These are phyloP conservation scores for Wickerhamiella australiensis DNA, from an alignment of 805 yeast genomes.

Conservation along the genomic window DNA sequence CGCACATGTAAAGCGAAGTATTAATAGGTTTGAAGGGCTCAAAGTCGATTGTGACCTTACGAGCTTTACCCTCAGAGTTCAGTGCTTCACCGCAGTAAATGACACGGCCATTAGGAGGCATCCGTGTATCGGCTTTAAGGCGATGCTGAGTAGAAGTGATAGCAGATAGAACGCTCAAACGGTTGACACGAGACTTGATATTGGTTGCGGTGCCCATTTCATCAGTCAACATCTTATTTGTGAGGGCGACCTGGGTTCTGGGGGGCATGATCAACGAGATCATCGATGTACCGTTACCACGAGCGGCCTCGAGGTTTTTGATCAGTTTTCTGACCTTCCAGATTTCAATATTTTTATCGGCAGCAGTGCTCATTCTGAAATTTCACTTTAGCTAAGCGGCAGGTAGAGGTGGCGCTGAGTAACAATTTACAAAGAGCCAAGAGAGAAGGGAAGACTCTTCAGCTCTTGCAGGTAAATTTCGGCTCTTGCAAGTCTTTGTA, in stretches of 20 bases:
- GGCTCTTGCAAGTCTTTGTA: no score
- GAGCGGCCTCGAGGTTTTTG: slow-evolving; percentile 75
- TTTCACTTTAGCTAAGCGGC: slow-evolving; percentile 6
- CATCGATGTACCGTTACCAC: slow-evolving; percentile 99
- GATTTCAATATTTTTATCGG: slow-evolving; percentile 94
- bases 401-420: background rate
- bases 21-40: slow-evolving; percentile 99
- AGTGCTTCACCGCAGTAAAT: slow-evolving; percentile 97
- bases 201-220: slow-evolving; percentile 98
- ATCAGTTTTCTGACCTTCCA: slow-evolving; percentile 96
- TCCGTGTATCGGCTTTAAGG: slow-evolving; percentile 73
- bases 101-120: slow-evolving; percentile 92
- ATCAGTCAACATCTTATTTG: slow-evolving; percentile 86
- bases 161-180: slow-evolving; percentile 89
- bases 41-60: slow-evolving; percentile 90
- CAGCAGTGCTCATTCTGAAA: slow-evolving; percentile 38
- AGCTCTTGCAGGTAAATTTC: no score
- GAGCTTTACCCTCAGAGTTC: slow-evolving; percentile 94
- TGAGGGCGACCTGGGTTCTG: slow-evolving; percentile 78
- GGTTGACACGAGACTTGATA: slow-evolving; percentile 93
- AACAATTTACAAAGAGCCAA: background rate
- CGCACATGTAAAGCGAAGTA: slow-evolving; percentile 92
- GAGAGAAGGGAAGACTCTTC: background rate
- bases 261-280: slow-evolving; percentile 94
- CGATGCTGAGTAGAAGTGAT: slow-evolving; percentile 97